These are phyloP conservation scores for Arthrobotrys iridis DNA, from an alignment of 2,329 filamentous ascomycete genomes.

Conservation along the genomic window DNA sequence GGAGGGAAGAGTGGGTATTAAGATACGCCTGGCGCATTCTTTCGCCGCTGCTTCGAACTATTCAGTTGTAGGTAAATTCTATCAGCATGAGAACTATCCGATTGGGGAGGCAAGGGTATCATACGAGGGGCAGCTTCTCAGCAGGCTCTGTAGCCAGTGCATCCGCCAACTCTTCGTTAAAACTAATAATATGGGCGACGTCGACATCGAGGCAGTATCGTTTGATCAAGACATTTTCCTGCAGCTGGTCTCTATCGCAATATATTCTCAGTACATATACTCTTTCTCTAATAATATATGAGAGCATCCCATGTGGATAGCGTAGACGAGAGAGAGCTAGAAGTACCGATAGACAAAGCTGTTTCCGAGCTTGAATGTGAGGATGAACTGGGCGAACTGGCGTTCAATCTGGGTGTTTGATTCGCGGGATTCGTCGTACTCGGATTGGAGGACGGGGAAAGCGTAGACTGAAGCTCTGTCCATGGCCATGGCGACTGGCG, in stretches of 20 bases:
- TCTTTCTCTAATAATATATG: too few relatives aligned
- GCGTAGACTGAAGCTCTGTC: slow-evolving; percentile 89
- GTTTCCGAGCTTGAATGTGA: slow-evolving; percentile 93
- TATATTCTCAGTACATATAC: too few relatives aligned
- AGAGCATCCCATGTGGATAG: not conserved
- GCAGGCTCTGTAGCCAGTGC: slow-evolving; percentile 87
- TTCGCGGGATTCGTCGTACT: slow-evolving; percentile 73
- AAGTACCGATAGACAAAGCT: slow-evolving; percentile 88
- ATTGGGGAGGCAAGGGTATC: slow-evolving; percentile 60
- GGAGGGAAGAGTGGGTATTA: slow-evolving; percentile 76
- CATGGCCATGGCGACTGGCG: slow-evolving; percentile 66
- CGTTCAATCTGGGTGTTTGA: slow-evolving; percentile 77
- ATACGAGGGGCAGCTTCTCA: slow-evolving; percentile 88
- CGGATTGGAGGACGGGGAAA: slow-evolving; percentile 75
- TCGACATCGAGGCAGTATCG: slow-evolving; percentile 97
- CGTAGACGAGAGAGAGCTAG: not conserved
- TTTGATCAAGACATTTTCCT: slow-evolving; percentile 92
- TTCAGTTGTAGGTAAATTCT: too few relatives aligned
- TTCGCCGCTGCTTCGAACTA: slow-evolving; percentile 92
- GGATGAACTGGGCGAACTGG: slow-evolving; percentile 86
- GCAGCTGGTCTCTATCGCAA: slow-evolving; percentile 80
- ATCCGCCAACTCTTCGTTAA: slow-evolving; percentile 93
- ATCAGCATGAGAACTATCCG: slow-evolving; percentile 35
- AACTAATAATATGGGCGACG: slow-evolving; percentile 93
- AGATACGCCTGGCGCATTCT: slow-evolving; percentile 90